Evolutionary conservation across 495 filamentous ascomycete genomes (phyloP).

Genomic region (Penicillium flavigenum): DNA sequence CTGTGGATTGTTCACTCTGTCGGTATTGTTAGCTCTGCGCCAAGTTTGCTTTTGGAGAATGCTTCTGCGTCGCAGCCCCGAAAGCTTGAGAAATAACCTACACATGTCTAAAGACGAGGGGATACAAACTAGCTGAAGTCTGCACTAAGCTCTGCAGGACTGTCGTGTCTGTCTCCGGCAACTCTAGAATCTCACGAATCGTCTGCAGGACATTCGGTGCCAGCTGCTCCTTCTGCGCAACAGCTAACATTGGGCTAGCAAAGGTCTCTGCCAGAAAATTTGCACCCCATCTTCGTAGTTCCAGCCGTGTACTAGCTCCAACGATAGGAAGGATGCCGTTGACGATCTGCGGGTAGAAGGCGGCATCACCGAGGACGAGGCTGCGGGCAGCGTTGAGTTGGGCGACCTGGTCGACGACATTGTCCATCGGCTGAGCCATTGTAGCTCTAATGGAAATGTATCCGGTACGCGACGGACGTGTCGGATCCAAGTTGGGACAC

Average conservation of each 20-base stretch:
- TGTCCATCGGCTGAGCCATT: constrained; percentile 50
- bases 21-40: constrained; percentile 32
- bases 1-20: constrained; percentile 78
- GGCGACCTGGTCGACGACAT: constrained; percentile 69
- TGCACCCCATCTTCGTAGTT: constrained; percentile 91
- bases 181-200: constrained; percentile 69
- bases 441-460: constrained; percentile 16
- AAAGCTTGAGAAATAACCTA: constrained; percentile 53
- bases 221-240: constrained; percentile 72
- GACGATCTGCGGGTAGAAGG: constrained; percentile 85
- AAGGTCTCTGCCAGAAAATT: constrained; percentile 97
- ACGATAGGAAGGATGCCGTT: constrained; percentile 88
- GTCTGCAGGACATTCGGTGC: constrained; percentile 70
- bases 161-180: constrained; percentile 67
- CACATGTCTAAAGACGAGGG: constrained; percentile 87
- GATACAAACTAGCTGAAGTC: constrained; percentile 84
- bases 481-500: constrained; percentile 3
- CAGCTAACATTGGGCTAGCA: constrained; percentile 73
- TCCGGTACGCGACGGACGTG: constrained; percentile 1
- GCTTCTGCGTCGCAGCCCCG: not conserved
- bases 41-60: not conserved
- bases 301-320: constrained; percentile 66
- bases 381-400: constrained; percentile 86
- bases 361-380: constrained; percentile 77
- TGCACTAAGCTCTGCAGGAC: constrained; percentile 80